A percentile compares a stretch with the other conserved stretches of the same genome.
These are phyloP conservation scores for Hypericum androsaemum DNA, from an alignment of 345 rosid genomes.

Conservation along the genomic window DNA sequence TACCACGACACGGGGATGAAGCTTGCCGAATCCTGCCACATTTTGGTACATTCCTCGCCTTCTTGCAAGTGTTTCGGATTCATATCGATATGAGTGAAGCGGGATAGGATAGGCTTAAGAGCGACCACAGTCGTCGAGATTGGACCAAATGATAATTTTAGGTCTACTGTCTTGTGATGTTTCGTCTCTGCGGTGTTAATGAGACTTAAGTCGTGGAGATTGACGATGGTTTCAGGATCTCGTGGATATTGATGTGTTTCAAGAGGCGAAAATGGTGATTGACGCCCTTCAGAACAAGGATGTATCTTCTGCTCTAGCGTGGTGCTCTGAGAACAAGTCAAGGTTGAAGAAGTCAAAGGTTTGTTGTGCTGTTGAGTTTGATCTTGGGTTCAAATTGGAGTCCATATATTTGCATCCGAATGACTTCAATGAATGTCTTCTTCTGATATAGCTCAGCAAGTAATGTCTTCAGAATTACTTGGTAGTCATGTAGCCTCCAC, in stretches of 20 bases:
- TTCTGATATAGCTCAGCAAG: no score
- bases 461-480: no score
- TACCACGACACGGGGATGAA: conserved; percentile 70
- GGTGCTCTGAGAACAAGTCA: conserved; percentile 89
- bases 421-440: no score
- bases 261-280: conserved; percentile 74
- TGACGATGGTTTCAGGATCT: conserved; percentile 90
- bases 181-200: no score
- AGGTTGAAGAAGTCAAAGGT: conserved; percentile 95
- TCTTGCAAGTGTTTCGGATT: conserved; percentile 2
- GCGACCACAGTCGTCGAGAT: conserved; percentile 52
- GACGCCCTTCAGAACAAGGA: conserved; percentile 79
- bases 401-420: no score
- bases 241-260: conserved; percentile 85
- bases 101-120: conserved; percentile 67
- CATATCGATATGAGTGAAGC: background rate
- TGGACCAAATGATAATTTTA: conserved; percentile 44
- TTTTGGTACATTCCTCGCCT: conserved; percentile 35
- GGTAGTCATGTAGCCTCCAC: no score
- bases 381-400: background rate
- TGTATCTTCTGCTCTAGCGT: conserved; percentile 72
- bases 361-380: background rate
- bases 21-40: conserved; percentile 64
- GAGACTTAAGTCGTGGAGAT: no score
- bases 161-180: no score